Evolutionary conservation across 768 basidiomycete genomes (phyloP).

Genomic region (Podaxis pistillaris): DNA sequence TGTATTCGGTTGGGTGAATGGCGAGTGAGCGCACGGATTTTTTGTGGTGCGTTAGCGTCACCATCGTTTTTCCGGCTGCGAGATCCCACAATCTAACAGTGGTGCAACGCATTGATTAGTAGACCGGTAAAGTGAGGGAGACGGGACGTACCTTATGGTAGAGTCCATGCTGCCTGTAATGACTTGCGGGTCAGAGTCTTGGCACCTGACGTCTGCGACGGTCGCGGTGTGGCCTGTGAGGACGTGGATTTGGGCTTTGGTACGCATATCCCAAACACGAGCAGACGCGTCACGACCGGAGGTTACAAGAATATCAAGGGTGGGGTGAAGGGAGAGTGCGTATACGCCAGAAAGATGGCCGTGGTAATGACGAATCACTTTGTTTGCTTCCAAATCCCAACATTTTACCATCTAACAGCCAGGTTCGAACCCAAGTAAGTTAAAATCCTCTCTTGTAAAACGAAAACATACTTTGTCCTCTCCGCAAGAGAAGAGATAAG

Average conservation of each 20-base stretch:
- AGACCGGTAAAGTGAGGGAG: neutral
- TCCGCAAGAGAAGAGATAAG: slow-evolving; percentile 95
- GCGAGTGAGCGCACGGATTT: slow-evolving; percentile 94
- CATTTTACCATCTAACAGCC: slow-evolving; percentile 93
- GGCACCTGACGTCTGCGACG: slow-evolving; percentile 93
- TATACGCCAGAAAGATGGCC: slow-evolving; percentile 99
- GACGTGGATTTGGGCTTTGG: slow-evolving; percentile 93
- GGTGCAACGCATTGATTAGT: neutral
- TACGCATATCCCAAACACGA: slow-evolving; percentile 99
- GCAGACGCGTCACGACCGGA: slow-evolving; percentile 95
- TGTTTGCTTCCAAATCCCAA: slow-evolving; percentile 98
- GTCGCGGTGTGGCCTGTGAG: slow-evolving; percentile 93
- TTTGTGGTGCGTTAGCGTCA: slow-evolving; percentile 98
- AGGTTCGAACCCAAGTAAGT: neutral
- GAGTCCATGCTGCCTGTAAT: slow-evolving; percentile 99
- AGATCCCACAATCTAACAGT: slow-evolving; percentile 86
- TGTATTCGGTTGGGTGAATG: slow-evolving; percentile 95
- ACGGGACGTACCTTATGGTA: slow-evolving; percentile 69
- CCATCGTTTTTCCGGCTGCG: slow-evolving; percentile 95
- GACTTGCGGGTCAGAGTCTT: slow-evolving; percentile 97
- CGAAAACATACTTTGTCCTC: slow-evolving; percentile 84
- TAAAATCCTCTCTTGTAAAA: neutral
- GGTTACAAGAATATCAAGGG: slow-evolving; percentile 93
- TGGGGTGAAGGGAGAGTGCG: slow-evolving; percentile 88
- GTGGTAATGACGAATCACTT: slow-evolving; percentile 98